Evolutionary conservation across 805 yeast species (phyloP).

Genomic region (Candida loeiensis): DNA sequence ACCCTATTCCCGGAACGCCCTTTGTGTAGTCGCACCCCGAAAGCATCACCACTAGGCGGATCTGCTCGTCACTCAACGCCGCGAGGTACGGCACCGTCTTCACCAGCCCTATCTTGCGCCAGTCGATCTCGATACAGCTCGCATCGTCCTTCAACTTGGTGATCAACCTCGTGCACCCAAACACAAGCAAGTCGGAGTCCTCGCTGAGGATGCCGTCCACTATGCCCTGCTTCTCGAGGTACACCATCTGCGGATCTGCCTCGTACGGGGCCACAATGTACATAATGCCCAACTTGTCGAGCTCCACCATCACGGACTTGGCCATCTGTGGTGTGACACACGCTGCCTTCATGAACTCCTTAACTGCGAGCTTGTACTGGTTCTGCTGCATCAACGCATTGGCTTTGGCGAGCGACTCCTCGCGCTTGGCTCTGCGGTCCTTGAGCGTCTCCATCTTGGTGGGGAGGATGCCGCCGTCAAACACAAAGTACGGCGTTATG

Average conservation of each 20-base stretch:
- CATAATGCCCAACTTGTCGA: conserved; percentile 53
- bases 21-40: conserved; percentile 97
- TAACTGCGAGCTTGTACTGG: conserved; percentile 57
- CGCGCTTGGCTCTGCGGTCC: conserved; percentile 57
- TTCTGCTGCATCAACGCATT: conserved; percentile 49
- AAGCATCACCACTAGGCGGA: conserved; percentile 74
- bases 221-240: conserved; percentile 66
- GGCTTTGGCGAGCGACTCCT: conserved; percentile 57
- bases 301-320: conserved; percentile 69
- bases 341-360: conserved; percentile 71
- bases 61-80: conserved; percentile 50
- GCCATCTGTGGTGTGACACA: conserved; percentile 92
- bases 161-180: conserved; percentile 74
- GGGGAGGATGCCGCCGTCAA: conserved; percentile 87
- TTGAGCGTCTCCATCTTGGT: conserved; percentile 71
- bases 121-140: conserved; percentile 63
- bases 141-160: conserved; percentile 82
- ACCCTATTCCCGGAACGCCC: conserved; percentile 80
- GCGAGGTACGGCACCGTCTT: conserved; percentile 48
- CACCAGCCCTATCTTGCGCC: conserved; percentile 51
- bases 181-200: conserved; percentile 87
- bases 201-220: conserved; percentile 89
- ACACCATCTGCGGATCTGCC: conserved; percentile 97
- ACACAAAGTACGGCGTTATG: conserved; percentile 81
- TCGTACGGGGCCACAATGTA: conserved; percentile 96